Conservation (phyloP, 1,284 basidiomycete species). For the Trichosporon asahii region DNA sequence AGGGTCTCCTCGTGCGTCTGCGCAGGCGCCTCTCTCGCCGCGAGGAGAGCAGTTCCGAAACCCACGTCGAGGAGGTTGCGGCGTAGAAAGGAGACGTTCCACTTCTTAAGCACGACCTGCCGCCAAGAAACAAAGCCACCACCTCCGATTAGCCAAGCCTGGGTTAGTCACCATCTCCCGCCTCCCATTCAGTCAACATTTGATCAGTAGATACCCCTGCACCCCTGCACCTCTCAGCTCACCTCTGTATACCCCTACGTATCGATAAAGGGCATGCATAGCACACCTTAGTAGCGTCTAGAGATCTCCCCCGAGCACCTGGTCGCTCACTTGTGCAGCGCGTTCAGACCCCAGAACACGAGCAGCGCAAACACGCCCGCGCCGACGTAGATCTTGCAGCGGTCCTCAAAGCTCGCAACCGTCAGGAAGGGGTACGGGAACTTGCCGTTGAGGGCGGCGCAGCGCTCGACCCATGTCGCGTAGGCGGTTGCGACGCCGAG, state of each 20-base stretch:
- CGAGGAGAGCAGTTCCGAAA: no score
- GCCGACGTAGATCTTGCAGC: slow-evolving; percentile 62
- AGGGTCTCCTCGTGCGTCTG: neutral
- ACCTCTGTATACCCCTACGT: no score
- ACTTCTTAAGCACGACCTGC: no score
- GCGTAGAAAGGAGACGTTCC: no score
- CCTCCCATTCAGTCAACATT: no score
- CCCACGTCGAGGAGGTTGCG: no score
- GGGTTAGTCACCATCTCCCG: no score
- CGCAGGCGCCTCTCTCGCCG: neutral
- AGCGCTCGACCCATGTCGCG: slow-evolving; percentile 65
- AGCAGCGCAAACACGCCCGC: slow-evolving; percentile 58
- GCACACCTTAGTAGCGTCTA: neutral
- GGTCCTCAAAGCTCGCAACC: slow-evolving; percentile 56
- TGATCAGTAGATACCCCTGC: no score
- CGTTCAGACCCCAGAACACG: slow-evolving; percentile 59
- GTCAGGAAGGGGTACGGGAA: slow-evolving; percentile 82
- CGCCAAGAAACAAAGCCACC: no score
- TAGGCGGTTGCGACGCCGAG: slow-evolving; percentile 59
- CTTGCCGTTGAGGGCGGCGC: slow-evolving; percentile 60
- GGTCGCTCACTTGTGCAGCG: slow-evolving; percentile 32
- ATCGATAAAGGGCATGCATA: neutral
- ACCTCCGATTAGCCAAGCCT: no score
- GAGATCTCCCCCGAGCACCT: neutral
- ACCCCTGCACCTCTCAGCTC: no score